Conservation (phyloP, 1,284 basidiomycete species). For the Nidula niveotomentosa region DNA sequence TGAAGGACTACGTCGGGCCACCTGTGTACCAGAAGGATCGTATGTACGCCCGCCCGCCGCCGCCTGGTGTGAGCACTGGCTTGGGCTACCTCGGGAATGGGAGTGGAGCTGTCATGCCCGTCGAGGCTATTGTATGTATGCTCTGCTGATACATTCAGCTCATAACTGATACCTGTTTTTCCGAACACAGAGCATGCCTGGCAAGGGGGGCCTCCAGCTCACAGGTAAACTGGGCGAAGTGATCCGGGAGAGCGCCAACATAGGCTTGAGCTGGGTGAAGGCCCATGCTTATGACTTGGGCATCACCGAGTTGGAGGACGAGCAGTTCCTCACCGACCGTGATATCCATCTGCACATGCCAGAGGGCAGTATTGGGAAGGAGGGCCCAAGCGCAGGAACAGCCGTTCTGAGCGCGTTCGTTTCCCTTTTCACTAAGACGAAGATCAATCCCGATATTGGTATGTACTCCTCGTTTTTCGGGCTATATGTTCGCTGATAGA, state of each 20-base stretch:
- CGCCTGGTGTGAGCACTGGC: constrained; percentile 92
- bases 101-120: constrained; percentile 95
- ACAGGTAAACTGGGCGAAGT: constrained; percentile 99
- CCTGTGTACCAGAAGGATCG: constrained; percentile 95
- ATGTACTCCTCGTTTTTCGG: constrained; percentile 20
- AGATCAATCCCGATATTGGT: constrained; percentile 87
- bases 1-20: constrained; percentile 97
- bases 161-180: neutral
- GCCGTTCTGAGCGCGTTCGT: constrained; percentile 92
- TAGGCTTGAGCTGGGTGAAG: constrained; percentile 93
- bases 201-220: constrained; percentile 85
- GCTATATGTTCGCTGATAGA: constrained; percentile 3
- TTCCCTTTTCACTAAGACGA: constrained; percentile 84
- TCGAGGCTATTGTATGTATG: constrained; percentile 83
- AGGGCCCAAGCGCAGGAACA: constrained; percentile 95
- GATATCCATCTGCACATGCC: constrained; percentile 97
- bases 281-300: constrained; percentile 87
- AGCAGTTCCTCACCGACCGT: constrained; percentile 80
- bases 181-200: constrained; percentile 77
- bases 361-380: constrained; percentile 96
- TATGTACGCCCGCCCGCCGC: constrained; percentile 81
- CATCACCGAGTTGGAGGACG: constrained; percentile 71
- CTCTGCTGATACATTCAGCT: neutral
- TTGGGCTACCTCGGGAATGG: constrained; percentile 97
- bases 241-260: constrained; percentile 94